Base-by-base conservation (phyloP, 306 rosid species). In the Casuarina equisetifolia region DNA sequence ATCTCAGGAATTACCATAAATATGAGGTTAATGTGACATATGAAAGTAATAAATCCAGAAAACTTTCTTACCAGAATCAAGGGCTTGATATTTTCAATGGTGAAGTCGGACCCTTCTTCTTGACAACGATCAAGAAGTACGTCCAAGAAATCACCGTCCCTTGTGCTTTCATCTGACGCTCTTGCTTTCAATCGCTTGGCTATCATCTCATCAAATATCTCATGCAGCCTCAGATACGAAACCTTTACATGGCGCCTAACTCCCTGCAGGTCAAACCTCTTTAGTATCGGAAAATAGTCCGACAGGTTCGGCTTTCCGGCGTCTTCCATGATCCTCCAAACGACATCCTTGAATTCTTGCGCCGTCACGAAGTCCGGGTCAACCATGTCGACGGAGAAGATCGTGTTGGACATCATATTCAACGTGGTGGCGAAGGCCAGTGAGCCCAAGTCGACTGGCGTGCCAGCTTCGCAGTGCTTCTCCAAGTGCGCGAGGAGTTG, bases 271-370 rank as follows among this genome's bases (percentile, higher is more conserved):
- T 89, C 90, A 0, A 89, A 62, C 61, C 74, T 57, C 85, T 71
- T 82, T 32, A 89, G 7, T 7, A 43, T 58, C 12, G 93, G 91
- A 57, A 89, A 89, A 51, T 89, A 89, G 51, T 89, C 91, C 1
- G 86, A 82, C 0, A 87, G 53, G 50, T 89, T 89, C 16, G 80
- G 79, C 83, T 32, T 89, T 73, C 93, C 91, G 0, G 88, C 91
- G 39, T 83, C 84, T 75, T 83, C 88, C 93, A 89, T 89, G 70
- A 89, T 89, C 85, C 91, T 76, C 91, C 93, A 84, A 49, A 87
- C 93, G 1, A 89, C 50, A 9, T 87, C 85, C 72, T 89, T 87
- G 49, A 89, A 84, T 78, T 87, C 93, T 8, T 87, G 85, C 0
- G 91, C 93, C 2, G 79, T 45, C 73, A 69, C 78, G 70, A 87